Evolutionary conservation across 371 early-diverging fungal genomes (phyloP).

Genomic region (Apophysomyces ossiformis): DNA sequence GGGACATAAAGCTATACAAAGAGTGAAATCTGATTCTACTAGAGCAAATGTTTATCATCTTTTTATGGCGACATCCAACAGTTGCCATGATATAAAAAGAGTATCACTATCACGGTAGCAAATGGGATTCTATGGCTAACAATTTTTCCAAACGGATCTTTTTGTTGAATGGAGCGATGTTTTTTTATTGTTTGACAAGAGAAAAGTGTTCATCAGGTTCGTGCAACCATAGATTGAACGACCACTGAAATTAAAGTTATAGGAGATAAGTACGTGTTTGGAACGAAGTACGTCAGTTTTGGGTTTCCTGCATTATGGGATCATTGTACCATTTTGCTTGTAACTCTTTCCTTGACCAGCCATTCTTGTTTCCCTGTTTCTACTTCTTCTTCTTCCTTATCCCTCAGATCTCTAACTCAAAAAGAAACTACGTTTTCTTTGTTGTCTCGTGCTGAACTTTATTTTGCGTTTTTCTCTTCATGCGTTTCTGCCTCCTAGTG

Average conservation of each 20-base stretch:
- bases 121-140: background rate
- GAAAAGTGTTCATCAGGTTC: background rate
- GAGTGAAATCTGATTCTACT: too few relatives aligned
- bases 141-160: background rate
- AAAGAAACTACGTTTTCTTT: background rate
- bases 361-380: too few relatives aligned
- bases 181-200: constrained; percentile 1
- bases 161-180: background rate
- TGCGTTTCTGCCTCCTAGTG: background rate
- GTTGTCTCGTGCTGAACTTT: constrained; percentile 6
- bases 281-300: background rate
- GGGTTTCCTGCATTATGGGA: background rate
- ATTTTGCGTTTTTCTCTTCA: background rate
- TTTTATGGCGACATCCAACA: too few relatives aligned
- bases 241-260: constrained; percentile 2
- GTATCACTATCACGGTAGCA: background rate
- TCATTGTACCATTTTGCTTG: background rate
- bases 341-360: background rate
- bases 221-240: background rate
- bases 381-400: background rate
- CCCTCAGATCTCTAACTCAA: background rate
- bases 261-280: background rate
- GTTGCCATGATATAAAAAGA: background rate
- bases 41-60: too few relatives aligned
- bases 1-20: too few relatives aligned